Conservation (phyloP, 352 stramenopile species). For the Phytophthora chlamydospora region DNA sequence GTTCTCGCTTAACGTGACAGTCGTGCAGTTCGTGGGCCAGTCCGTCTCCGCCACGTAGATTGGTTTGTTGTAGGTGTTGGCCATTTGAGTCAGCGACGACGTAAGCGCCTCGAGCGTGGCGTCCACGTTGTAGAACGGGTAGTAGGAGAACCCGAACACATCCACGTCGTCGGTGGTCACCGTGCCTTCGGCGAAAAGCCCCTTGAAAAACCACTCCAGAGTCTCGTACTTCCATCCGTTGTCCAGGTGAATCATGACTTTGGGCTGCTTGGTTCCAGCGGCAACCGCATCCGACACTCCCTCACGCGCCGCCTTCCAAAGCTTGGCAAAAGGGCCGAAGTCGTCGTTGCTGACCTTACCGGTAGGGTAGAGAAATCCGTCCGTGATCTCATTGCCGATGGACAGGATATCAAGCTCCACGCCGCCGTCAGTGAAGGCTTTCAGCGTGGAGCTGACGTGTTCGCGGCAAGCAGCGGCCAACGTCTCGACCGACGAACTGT, state of each 20-base stretch:
- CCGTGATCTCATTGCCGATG: conserved; percentile 41
- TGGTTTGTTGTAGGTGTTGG: conserved; percentile 38
- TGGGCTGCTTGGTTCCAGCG: conserved; percentile 29
- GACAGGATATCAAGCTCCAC: conserved; percentile 36
- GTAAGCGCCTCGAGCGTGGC: conserved; percentile 37
- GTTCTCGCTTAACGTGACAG: conserved; percentile 32
- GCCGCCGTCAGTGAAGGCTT: conserved; percentile 35
- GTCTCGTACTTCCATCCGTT: conserved; percentile 42
- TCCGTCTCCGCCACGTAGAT: conserved; percentile 45
- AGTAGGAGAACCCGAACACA: conserved; percentile 41
- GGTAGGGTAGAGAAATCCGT: conserved; percentile 38
- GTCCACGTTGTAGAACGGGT: conserved; percentile 36
- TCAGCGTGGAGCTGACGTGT: conserved; percentile 39
- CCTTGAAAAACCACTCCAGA: conserved; percentile 38
- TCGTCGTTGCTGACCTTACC: conserved; percentile 34
- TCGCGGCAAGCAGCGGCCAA: conserved; percentile 21
- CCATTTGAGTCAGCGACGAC: conserved; percentile 29
- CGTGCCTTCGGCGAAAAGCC: conserved; percentile 32
- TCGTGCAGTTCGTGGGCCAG: conserved; percentile 36
- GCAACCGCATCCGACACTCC: conserved; percentile 33
- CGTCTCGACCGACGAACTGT: conserved; percentile 24
- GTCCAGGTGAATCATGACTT: conserved; percentile 43
- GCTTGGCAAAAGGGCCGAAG: conserved; percentile 31
- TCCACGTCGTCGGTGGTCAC: conserved; percentile 38
- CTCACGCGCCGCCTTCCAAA: conserved; percentile 33